Conservation (phyloP, 2,329 filamentous ascomycete genomes). For the Diaporthe citrichinensis region DNA sequence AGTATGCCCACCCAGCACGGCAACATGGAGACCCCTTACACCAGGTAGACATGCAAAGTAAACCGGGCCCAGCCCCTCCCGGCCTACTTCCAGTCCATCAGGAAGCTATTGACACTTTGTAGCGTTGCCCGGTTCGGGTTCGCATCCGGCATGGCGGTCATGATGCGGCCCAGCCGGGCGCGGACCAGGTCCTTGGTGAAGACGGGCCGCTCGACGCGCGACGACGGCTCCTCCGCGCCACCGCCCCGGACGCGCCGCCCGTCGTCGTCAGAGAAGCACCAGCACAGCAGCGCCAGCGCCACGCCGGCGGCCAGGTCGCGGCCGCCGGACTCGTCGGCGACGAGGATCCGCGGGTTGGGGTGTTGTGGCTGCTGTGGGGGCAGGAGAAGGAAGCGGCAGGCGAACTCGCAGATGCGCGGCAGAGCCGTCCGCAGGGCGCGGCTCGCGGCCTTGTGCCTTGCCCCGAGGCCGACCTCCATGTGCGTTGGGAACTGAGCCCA, state of each 20-base stretch:
- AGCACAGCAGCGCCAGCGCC: conserved; percentile 82
- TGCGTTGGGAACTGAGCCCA: conserved; percentile 55
- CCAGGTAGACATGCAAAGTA: background rate
- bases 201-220: conserved; percentile 38
- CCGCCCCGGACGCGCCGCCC: conserved; percentile 60
- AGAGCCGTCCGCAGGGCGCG: conserved; percentile 84
- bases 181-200: conserved; percentile 85
- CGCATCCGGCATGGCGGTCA: conserved; percentile 81
- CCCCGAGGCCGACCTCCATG: conserved; percentile 74
- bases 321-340: conserved; percentile 80
- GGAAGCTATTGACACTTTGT: conserved; percentile 91
- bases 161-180: conserved; percentile 84
- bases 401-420: conserved; percentile 72
- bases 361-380: background rate
- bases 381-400: conserved; percentile 54
- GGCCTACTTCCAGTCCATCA: conserved; percentile 72
- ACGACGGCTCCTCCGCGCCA: conserved; percentile 42
- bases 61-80: background rate
- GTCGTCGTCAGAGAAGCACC: conserved; percentile 73
- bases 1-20: too few relatives aligned
- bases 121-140: conserved; percentile 89
- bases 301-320: conserved; percentile 86
- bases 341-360: conserved; percentile 55
- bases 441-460: conserved; percentile 81
- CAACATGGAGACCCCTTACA: too few relatives aligned